Evolutionary conservation across 78 protist genomes (phyloP).

Genomic region (Pigoraptor vietnamica): DNA sequence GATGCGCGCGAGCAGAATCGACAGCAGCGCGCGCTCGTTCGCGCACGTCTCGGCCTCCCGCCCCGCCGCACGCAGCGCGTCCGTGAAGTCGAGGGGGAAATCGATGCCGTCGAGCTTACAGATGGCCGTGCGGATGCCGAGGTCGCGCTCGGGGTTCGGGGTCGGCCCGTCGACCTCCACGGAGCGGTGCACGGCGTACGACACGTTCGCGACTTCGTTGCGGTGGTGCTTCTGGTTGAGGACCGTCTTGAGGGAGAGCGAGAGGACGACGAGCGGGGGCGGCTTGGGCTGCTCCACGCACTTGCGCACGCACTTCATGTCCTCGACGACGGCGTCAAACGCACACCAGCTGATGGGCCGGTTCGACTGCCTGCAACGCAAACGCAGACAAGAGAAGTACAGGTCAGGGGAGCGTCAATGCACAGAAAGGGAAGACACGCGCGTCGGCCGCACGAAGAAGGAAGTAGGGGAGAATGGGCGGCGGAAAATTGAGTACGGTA

Average conservation of each 20-base stretch:
- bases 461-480: too few species aligned
- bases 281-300: conserved; percentile 1
- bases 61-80: not conserved
- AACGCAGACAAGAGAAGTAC: too few species aligned
- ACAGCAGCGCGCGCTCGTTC: conserved; percentile 43
- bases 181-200: not conserved
- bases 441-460: too few species aligned
- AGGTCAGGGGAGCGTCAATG: not conserved
- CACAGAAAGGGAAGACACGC: too few species aligned
- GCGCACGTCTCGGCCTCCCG: not conserved
- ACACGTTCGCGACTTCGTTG: conserved; percentile 20
- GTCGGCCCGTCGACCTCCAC: conserved; percentile 34
- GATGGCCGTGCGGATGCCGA: not conserved
- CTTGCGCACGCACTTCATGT: not conserved
- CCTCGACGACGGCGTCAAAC: not conserved
- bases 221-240: not conserved
- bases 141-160: not conserved
- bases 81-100: conserved; percentile 20
- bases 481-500: too few species aligned
- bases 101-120: not conserved
- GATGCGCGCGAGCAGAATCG: conserved; percentile 37
- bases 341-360: conserved; percentile 1
- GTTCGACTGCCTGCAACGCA: not conserved
- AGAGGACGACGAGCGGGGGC: conserved; percentile 64
- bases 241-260: conserved; percentile 34